Base-by-base conservation (phyloP, 2,329 filamentous ascomycete species). In the Capronia americana region DNA sequence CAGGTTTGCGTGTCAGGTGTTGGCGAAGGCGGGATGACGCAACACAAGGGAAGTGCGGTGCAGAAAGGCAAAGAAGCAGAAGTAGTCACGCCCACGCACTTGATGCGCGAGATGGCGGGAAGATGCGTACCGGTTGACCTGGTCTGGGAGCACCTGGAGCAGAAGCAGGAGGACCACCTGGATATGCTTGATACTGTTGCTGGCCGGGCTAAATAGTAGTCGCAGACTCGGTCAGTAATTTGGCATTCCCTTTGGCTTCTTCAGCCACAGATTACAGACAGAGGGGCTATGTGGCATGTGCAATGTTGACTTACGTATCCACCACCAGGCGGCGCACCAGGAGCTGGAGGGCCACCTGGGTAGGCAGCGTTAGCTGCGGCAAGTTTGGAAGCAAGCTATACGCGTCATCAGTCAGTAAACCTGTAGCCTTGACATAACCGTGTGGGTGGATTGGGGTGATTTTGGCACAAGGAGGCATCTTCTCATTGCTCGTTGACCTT, bases 181-280 rank as follows among this genome's bases (percentile, higher is more conserved):
- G 82, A 75, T 85, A 87, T 70, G 85, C 82, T 79, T 87, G 84
- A 77, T 87, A 87, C 73, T 82, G 79, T 67, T 76, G 78, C 71
- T 84, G 81, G 59, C 79, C 69, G 64, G n/a, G 38, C 58, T 61
- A 61, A 32, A 53, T 24, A 61, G 48, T 55, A 12, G n/a, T 28
- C 20, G 41, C 32, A 20, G 5, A 20, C 30, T n/a, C 10, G 20
- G 58, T 61, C 58, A 61, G 58, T 53, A 28, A 53, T 26, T 38
- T 50, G 28, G 30, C 38, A 51, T 24, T 44, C 12, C 34, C 32
- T 26, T 32, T 2, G 68, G 63, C 63, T 60, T 53, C 30, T 55
- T 34, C 38, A 44, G 34, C 11, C 53, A 55, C 53, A 55, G 34
- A 61, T 57, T n/a, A 34, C 55, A 64, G 68, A 62, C 14, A 64